Base-by-base conservation (phyloP, 2,329 filamentous ascomycete species). In the Lachnellula occidentalis region DNA sequence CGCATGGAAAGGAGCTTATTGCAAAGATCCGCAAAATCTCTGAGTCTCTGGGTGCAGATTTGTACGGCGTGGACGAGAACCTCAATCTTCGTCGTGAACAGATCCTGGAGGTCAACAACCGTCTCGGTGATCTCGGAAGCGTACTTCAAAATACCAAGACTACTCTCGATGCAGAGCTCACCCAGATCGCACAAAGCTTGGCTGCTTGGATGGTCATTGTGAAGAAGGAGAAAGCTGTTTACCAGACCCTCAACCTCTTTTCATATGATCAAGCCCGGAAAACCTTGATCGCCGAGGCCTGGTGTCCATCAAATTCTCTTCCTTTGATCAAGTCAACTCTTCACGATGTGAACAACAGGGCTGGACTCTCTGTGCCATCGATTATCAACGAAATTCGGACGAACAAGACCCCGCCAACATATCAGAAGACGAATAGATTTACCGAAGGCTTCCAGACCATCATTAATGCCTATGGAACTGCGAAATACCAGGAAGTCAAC, bases 11-110 rank as follows among this genome's bases (percentile, higher is more conserved):
- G 74, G 92, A 97, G 73, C 96, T 99, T 64, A 85, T 99, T 66
- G 89, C 92, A 68, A 99, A 99, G 83, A 97, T 99, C 70, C 86
- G 94, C 69, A 97, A 96, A 81, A 97, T 99, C 58, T 97, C 92
- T 1, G 94, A 99, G 75, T 96, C 92, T 8, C 86, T 99, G 73
- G 90, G 92, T 58, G 94, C 95, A 53, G 90, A 96, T 69, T 82
- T 97, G 58, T 99, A 99, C 79, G 91, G 86, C 63, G 94, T 99
- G 34, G 94, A 99, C 66, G 94, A 99, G 78, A 96, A 97, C 76
- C 90, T 88, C 72, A 94, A 99, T 67, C 80, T 97, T 61, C 85
- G 95, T 61, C 85, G 92, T 48, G 94, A 99, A 69, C 95, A 99
- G 77, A 89, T 97, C 59, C 91, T 95, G 67, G 94, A 97, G 74